A percentile compares a stretch with the other conserved stretches of the same genome.
Conservation (phyloP, 2,329 filamentous ascomycete species). For the Thelonectria discophora region DNA sequence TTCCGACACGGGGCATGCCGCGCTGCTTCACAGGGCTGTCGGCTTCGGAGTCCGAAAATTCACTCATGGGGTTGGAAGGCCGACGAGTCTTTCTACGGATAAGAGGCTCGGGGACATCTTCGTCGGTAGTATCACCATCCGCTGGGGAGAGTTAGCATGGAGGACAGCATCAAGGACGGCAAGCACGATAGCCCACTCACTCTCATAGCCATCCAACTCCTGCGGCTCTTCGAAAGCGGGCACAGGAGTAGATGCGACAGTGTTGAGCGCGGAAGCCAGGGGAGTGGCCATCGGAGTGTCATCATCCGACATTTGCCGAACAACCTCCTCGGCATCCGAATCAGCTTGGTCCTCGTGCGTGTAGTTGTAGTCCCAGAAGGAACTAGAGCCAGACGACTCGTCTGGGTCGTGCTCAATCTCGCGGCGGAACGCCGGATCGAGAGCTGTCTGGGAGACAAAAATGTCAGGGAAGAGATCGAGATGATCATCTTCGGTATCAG, state of each 20-base stretch:
- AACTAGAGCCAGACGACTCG: constrained; percentile 65
- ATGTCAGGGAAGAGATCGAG: constrained; percentile 79
- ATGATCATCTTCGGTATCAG: constrained; percentile 68
- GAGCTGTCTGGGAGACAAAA: constrained; percentile 77
- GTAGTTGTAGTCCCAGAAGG: constrained; percentile 71
- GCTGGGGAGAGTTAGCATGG: constrained; percentile 57
- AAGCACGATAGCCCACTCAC: constrained; percentile 57
- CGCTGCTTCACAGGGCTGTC: constrained; percentile 54
- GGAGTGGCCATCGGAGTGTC: constrained; percentile 56
- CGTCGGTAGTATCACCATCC: constrained; percentile 70
- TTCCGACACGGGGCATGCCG: constrained; percentile 63
- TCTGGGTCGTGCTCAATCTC: constrained; percentile 76
- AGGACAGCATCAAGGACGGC: no score
- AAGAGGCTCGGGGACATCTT: constrained; percentile 63
- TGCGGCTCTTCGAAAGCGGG: constrained; percentile 47
- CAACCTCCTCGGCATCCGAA: constrained; percentile 55
- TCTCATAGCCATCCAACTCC: constrained; percentile 67
- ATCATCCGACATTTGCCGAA: constrained; percentile 51
- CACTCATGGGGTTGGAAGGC: constrained; percentile 48
- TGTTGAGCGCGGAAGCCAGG: constrained; percentile 43
- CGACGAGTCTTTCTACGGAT: constrained; percentile 59
- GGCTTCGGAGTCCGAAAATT: constrained; percentile 61
- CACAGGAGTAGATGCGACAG: constrained; percentile 37
- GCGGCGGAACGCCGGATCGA: constrained; percentile 76
- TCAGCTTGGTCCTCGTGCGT: constrained; percentile 53